Base-by-base conservation (phyloP, 192 early-diverging fungal genomes). In the Coemansia sp. region DNA sequence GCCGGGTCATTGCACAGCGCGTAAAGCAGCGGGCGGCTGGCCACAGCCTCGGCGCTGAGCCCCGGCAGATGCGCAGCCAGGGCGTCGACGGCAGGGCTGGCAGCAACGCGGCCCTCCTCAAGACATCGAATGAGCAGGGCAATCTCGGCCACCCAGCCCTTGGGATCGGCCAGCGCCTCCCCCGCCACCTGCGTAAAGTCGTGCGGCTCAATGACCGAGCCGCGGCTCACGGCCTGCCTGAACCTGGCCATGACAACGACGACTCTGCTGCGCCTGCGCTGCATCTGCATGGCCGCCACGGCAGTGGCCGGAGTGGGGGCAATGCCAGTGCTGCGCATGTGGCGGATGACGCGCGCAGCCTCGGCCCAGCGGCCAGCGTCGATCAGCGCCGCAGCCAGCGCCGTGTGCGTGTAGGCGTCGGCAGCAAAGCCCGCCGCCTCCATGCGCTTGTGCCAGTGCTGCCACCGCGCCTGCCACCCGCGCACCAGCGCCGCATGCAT, bases 401-500 rank as follows among this genome's bases (percentile, higher is more conserved):
- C 34, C 13, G 64, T 65, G 46, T 70, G 70, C 22, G 79, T 76
- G 52, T 63, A 60, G 0, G 57, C 63, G 44, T 67, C 60, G 18
- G 67, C 47, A 59, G 33, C 44, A 12, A 43, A 24, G 13, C 79
- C 79, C 7, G 70, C 79, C 1, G 15, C 44, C 61, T 67, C 67
- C 79, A 81, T 81, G 15, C 49, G 43, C 33, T 24, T 20, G 44
- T 59, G 41, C 79, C 79, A 81, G 47, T 70, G 59, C 43, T 52
- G 63, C 74, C 74, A 81, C 63, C 22, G 43, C 59, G 34, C 41
- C 67, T 65, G 63, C 46, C 63, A 38, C 34, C 79, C 74, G 42
- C 79, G 79, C 68, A 81, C 40, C 13, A 81, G 49, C 38, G 71
- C 52, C 9, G 66, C 79, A 12, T 76, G 79, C 79, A 81, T 64